Base-by-base conservation (phyloP, 148 eudicot species). In the Dianthus caryophyllus region DNA sequence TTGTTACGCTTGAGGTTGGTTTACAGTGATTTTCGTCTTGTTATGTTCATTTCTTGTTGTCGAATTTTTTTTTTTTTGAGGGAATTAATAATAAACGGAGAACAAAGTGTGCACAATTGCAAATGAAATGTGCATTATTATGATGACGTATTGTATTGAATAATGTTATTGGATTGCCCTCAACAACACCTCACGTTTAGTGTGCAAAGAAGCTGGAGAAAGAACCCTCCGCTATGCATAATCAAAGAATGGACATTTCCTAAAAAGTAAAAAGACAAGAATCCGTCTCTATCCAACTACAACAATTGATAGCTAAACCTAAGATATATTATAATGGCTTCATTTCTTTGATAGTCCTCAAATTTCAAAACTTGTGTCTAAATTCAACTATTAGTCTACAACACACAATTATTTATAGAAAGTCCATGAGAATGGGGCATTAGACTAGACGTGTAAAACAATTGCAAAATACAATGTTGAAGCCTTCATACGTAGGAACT, bases 1-100 rank as follows among this genome's bases (percentile, higher is more conserved):
- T 94, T 84, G 99, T 94, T 61, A 94, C 99, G 43, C 97, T 94
- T 75, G 99, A 94, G 99, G 99, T 94, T 76, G 73, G 86, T 26
- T 44, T 33, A 24, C 29, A 61, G 6, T 73, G 73, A n/a, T 51
- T 50, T 65, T 53, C 16, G 12, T 55, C 21, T 72, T 27, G 15
- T n/a, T 67, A 41, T n/a, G 30, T 55, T 73, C 64, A 26, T 21
- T 10, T 66, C 21, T 6, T 57, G 10, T 27, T 15, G 2, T 39
- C 1, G 12, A 27, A 10, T 10, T 24, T 21, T 26, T 12, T 69
- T 25, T 14, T 46, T 26, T 8, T 61, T 50, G 54, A 57, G 60
- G 9, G 9, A 18, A 49, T 30, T 21, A 6, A 29, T 10, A 17
- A 58, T 15, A 20, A 15, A 9, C 26, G 4, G 38, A 64, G 54